Conservation (phyloP, 805 yeast species). For the Kazachstania taianensis region DNA sequence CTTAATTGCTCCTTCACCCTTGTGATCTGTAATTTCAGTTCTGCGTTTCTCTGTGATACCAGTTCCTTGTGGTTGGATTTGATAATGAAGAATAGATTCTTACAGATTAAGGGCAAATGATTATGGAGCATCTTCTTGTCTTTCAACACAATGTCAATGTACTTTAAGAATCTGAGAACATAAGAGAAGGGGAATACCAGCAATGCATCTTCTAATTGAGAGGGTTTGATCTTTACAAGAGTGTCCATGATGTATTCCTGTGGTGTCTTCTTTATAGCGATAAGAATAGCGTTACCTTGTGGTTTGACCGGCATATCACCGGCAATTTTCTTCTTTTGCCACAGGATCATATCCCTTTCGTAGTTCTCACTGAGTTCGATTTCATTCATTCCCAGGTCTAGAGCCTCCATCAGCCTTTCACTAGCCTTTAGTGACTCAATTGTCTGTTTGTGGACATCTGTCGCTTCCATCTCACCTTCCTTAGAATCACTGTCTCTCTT, state of each 20-base stretch:
- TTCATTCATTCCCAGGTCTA: conserved; percentile 72
- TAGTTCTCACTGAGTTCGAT: conserved; percentile 47
- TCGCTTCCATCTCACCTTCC: conserved; percentile 40
- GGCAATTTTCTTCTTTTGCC: conserved; percentile 34
- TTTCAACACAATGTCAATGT: conserved; percentile 67
- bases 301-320: conserved; percentile 50
- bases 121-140: conserved; percentile 36
- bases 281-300: conserved; percentile 56
- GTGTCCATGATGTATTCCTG: conserved; percentile 71
- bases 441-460: conserved; percentile 70
- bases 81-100: conserved; percentile 65
- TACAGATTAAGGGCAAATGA: conserved; percentile 56
- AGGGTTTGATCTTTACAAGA: conserved; percentile 57
- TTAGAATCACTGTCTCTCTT: conserved; percentile 31
- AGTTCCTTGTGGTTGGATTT: conserved; percentile 71
- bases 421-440: conserved; percentile 90
- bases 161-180: conserved; percentile 57
- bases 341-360: conserved; percentile 31
- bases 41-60: conserved; percentile 54
- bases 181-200: conserved; percentile 84
- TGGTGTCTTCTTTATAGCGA: conserved; percentile 63
- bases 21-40: conserved; percentile 52
- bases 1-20: conserved; percentile 57
- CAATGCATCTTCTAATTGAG: conserved; percentile 88
- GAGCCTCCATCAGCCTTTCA: conserved; percentile 83